Base-by-base conservation (phyloP, 1,284 basidiomycete species). In the Neonothopanus nambi region DNA sequence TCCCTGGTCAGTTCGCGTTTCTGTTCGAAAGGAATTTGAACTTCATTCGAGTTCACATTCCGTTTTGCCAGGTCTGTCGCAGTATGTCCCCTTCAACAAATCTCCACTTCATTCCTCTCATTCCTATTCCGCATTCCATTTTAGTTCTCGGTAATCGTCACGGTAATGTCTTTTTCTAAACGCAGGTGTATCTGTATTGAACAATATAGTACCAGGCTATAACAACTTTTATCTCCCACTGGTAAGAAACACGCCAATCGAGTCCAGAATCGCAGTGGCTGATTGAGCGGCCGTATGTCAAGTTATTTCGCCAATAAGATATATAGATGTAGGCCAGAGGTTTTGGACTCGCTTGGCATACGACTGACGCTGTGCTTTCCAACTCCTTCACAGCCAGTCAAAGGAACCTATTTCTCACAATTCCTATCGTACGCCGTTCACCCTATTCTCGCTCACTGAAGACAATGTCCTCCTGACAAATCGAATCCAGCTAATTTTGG, bases 131-230 rank as follows among this genome's bases (percentile, higher is more conserved):
- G n/a, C n/a, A n/a, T n/a, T n/a, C n/a, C n/a, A 1, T 28, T 39
- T 15, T 48, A 82, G 80, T 54, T 79, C 39, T 77, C 79, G 3
- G 72, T 80, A 24, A 68, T 70, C 12, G 62, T 65, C 33, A 82
- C 80, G 6, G 79, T 77, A 63, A 60, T 68, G 37, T 9, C 11
- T 33, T 15, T 13, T 44, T 6, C 44, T n/a, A n/a, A 35, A 5
- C 24, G 15, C 24, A 42, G 39, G 13, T 38, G 11, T 46, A 26
- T 47, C 26, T 7, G 21, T 45, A 12, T 23, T 36, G 13, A 36
- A 23, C 12, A 37, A n/a, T n/a, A 33, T 11, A 33, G 13, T 9
- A 33, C 8, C n/a, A 73, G 70, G 70, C 70, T 8, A 59, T 70
- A 12, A 61, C 75, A 21, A 76, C 75, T 0, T 67, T 73, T 52